A percentile compares a stretch with the other conserved stretches of the same genome.
Conservation (phyloP, 1,284 basidiomycete species). For the Apiotrichum siamense region DNA sequence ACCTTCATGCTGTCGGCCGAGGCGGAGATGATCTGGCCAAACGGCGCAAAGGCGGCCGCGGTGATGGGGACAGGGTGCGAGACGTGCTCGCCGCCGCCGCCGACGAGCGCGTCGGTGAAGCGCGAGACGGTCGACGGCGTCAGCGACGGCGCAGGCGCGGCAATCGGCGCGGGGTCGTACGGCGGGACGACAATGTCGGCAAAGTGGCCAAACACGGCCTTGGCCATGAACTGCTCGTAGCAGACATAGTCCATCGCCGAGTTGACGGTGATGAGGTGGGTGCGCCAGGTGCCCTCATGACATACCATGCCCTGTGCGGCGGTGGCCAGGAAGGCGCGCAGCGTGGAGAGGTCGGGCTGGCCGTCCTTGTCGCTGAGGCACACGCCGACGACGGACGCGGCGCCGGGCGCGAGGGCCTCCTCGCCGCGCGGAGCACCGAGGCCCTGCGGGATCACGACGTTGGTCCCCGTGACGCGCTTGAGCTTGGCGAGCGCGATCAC, state of each 20-base stretch:
- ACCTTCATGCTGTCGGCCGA: conserved; percentile 41
- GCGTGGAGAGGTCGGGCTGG: conserved; percentile 63
- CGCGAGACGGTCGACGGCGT: not conserved
- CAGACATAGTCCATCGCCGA: conserved; percentile 73
- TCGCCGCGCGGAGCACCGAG: conserved; percentile 44
- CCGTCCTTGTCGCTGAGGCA: conserved; percentile 66
- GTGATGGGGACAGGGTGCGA: conserved; percentile 36
- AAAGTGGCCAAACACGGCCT: conserved; percentile 9
- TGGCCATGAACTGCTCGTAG: conserved; percentile 73
- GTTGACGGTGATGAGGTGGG: conserved; percentile 73
- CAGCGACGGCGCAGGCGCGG: not conserved
- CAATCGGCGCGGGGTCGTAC: conserved; percentile 10
- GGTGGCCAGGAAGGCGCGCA: conserved; percentile 68
- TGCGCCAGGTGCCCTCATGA: conserved; percentile 76
- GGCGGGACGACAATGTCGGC: conserved; percentile 27
- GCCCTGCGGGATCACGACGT: conserved; percentile 79
- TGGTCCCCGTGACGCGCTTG: conserved; percentile 54
- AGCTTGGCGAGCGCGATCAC: conserved; percentile 48
- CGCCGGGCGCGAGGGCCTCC: conserved; percentile 52
- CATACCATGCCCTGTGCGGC: conserved; percentile 78
- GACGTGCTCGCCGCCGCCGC: not conserved
- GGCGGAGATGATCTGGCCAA: not conserved
- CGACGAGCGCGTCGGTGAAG: not conserved
- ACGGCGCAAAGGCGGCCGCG: conserved; percentile 64
- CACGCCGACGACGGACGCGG: conserved; percentile 65